Evolutionary conservation across 331 rosid species (phyloP).

Genomic region (Erythrophleum ivorense): DNA sequence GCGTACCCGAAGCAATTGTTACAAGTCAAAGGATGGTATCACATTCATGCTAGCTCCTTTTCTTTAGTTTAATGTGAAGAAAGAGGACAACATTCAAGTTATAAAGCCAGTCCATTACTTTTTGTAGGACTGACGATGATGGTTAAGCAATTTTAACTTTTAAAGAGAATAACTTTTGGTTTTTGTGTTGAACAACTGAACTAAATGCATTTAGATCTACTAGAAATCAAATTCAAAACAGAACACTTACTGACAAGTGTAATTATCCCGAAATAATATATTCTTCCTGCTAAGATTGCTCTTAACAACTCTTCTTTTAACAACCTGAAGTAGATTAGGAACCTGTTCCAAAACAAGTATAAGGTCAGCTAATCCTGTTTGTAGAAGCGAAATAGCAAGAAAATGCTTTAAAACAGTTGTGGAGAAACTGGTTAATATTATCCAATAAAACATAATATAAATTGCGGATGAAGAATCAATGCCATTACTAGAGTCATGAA

Average conservation of each 20-base stretch:
- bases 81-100: conserved; percentile 1
- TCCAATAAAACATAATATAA: not conserved
- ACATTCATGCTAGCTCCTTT: not conserved
- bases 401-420: not conserved
- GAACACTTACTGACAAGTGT: conserved; percentile 86
- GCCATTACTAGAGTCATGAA: conserved; percentile 10
- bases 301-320: conserved; percentile 81
- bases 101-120: not conserved
- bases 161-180: not conserved
- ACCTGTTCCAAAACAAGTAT: conserved; percentile 59
- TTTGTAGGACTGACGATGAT: not conserved
- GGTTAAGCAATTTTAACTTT: not conserved
- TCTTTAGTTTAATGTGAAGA: not conserved
- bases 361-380: conserved; percentile 42
- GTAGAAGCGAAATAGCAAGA: conserved; percentile 30
- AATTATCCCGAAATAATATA: conserved; percentile 81
- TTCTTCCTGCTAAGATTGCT: conserved; percentile 79
- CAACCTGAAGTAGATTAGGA: conserved; percentile 92
- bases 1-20: not conserved
- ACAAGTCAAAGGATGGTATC: not conserved
- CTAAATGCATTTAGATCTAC: conserved; percentile 29
- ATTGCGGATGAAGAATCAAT: conserved; percentile 5
- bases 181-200: conserved; percentile 17
- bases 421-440: not conserved
- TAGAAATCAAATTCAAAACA: conserved; percentile 29